Conservation (phyloP, 305 asterid species). For the Fraxinus velutina region DNA sequence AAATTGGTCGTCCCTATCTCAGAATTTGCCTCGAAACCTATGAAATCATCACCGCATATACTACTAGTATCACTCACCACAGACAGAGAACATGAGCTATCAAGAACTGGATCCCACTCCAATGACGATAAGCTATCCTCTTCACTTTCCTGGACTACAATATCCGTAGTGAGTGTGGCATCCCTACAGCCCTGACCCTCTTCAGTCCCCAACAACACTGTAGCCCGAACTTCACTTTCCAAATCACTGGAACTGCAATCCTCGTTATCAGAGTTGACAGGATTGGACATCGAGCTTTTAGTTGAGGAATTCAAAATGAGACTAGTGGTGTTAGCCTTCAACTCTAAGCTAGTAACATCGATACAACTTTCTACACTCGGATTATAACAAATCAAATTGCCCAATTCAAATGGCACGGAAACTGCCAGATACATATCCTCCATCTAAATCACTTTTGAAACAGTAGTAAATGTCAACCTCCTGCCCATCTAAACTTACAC, state of each 20-base stretch:
- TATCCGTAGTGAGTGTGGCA: slow-evolving; percentile 43
- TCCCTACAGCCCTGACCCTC: slow-evolving; percentile 42
- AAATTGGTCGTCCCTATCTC: slow-evolving; percentile 36
- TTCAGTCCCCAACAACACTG: slow-evolving; percentile 38
- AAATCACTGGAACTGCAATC: slow-evolving; percentile 45
- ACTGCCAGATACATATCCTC: slow-evolving; percentile 52
- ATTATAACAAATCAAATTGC: slow-evolving; percentile 42
- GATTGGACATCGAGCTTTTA: slow-evolving; percentile 27
- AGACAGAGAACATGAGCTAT: slow-evolving; percentile 54
- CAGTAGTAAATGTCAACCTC: slow-evolving; percentile 34
- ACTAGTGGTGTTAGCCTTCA: slow-evolving; percentile 43
- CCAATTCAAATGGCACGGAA: slow-evolving; percentile 60
- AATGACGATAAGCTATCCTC: slow-evolving; percentile 66
- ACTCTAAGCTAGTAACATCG: slow-evolving; percentile 39
- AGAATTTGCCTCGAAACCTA: slow-evolving; percentile 34
- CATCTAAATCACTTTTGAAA: slow-evolving; percentile 53
- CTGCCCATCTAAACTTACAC: slow-evolving; percentile 36
- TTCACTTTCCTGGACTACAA: slow-evolving; percentile 49
- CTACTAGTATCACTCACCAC: slow-evolving; percentile 84
- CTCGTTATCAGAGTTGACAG: slow-evolving; percentile 37
- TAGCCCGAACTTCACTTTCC: slow-evolving; percentile 44
- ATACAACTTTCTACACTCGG: slow-evolving; percentile 33
- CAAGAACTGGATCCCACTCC: slow-evolving; percentile 57
- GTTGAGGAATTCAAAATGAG: slow-evolving; percentile 34
- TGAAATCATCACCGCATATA: slow-evolving; percentile 63